Conservation (phyloP, 1,284 basidiomycete species). For the Takashimella koratensis region DNA sequence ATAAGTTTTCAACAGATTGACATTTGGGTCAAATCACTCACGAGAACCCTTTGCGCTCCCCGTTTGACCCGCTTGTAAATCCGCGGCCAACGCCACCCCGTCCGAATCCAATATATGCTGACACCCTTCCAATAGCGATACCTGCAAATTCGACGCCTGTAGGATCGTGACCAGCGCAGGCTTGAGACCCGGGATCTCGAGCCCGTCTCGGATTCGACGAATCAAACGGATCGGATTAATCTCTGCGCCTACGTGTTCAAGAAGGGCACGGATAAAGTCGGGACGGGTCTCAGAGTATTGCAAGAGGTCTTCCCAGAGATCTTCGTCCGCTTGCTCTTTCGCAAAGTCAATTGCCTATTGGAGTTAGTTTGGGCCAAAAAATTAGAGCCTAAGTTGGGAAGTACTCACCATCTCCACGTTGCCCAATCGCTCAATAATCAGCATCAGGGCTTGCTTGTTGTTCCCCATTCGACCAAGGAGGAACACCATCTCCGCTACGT, state of each 20-base stretch:
- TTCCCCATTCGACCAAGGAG: constrained; percentile 95
- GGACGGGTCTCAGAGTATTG: constrained; percentile 92
- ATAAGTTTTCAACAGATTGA: too few relatives aligned
- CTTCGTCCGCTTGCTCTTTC: constrained; percentile 93
- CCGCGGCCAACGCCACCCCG: constrained; percentile 65
- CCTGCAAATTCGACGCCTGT: constrained; percentile 86
- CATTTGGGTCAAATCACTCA: too few relatives aligned
- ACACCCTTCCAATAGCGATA: constrained; percentile 84
- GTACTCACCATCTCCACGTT: constrained; percentile 86
- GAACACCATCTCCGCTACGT: constrained; percentile 97
- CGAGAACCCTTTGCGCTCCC: constrained; percentile 70
- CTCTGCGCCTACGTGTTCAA: constrained; percentile 94
- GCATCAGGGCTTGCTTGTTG: constrained; percentile 86
- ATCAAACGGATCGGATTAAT: constrained; percentile 95
- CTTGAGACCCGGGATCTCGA: constrained; percentile 93
- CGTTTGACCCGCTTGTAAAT: constrained; percentile 69
- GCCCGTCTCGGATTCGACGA: constrained; percentile 86
- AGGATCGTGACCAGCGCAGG: constrained; percentile 93
- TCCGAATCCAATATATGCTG: constrained; percentile 80
- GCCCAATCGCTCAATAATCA: constrained; percentile 92
- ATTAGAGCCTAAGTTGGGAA: too few relatives aligned
- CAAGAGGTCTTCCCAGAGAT: constrained; percentile 96
- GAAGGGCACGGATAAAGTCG: constrained; percentile 90
- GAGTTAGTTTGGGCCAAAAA: neutral
- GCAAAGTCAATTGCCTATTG: constrained; percentile 98